Evolutionary conservation across 305 asterid species (phyloP), one percentile per base, ranked within the genome.

Genomic region (Solanum hybrid): DNA sequence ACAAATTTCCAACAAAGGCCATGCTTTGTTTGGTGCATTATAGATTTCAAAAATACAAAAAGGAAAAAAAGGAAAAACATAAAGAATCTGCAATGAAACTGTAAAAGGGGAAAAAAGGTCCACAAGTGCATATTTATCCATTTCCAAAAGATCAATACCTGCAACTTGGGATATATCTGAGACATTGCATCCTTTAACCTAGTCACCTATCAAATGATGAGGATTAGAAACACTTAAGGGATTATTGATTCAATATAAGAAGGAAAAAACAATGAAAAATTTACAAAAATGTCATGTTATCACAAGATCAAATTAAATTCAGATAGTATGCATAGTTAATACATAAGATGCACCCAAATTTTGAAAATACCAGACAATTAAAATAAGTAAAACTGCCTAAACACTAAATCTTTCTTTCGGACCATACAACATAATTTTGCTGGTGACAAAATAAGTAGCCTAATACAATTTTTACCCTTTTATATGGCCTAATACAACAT

Each of bases 121-220:
- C 17, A 65, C 31, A 65, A 27, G 75, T 45, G 88, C 72, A 29
- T 20, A 84, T 51, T 31, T 51, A 20, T 84, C 32, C 87, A 51
- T 29, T 31, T 51, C 20, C 29, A 84, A 20, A 51, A 84, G 88
- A 31, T 80, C n/a, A 79, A 81, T 93, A 97, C 99, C 98, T 97
- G 99, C 87, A 97, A 91, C 95, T 97, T 95, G 61, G 95, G 96
- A 90, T 97, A 96, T 90, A 94, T 93, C 92, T 93, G 94, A 78
- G 98, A 93, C 99, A 97, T 97, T 79, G 97, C 97, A 85, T 97
- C 98, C 94, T 96, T 97, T 94, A 97, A 88, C 91, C 95, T 95
- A 90, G 96, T 92, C 33, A 95, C 99, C 99, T 97, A 93, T 83
- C 79, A 90, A 41, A 76, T 37, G 17, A 12, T 33, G 45, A 86